Conservation (phyloP, 495 filamentous ascomycete species). For the Lepraria neglecta region DNA sequence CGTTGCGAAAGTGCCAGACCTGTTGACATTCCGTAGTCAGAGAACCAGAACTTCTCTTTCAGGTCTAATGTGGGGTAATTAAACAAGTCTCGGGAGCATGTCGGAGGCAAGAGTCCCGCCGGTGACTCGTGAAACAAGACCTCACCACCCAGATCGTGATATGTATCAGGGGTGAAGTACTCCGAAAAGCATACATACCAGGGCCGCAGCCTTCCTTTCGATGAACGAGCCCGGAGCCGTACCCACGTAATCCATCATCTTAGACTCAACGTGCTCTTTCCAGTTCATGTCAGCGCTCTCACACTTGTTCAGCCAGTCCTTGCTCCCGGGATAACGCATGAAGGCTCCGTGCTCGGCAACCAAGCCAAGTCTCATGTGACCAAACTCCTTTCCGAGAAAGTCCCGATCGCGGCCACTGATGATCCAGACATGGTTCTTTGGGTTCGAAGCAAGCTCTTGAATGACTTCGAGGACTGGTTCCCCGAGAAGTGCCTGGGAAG, state of each 20-base stretch:
- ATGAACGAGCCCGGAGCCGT: constrained; percentile 83
- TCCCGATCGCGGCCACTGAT: constrained; percentile 88
- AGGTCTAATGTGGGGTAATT: too few relatives aligned
- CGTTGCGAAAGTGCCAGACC: constrained; percentile 89
- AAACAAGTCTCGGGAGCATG: too few relatives aligned
- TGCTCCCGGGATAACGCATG: constrained; percentile 64
- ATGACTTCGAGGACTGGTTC: constrained; percentile 73
- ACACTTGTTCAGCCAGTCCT: constrained; percentile 79
- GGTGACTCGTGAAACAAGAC: too few relatives aligned
- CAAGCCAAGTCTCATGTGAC: constrained; percentile 79
- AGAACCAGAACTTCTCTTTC: too few relatives aligned
- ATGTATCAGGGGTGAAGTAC: too few relatives aligned
- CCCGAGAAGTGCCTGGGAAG: constrained; percentile 77
- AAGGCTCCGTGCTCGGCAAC: constrained; percentile 96
- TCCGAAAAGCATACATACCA: constrained; percentile 39
- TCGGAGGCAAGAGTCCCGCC: too few relatives aligned
- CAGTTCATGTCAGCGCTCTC: constrained; percentile 80
- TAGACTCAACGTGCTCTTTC: constrained; percentile 71
- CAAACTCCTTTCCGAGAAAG: constrained; percentile 81
- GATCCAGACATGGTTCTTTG: constrained; percentile 89
- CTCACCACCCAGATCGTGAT: too few relatives aligned
- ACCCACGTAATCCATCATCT: constrained; percentile 81
- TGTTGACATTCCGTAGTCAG: too few relatives aligned
- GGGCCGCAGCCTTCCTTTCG: constrained; percentile 81
- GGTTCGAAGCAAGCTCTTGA: constrained; percentile 69